Percentiles rank a stretch among this genome's conserved stretches.
phyloP scores from a whole-genome alignment of 2,329 filamentous ascomycete species.

The Cladosporium velox region DNA sequence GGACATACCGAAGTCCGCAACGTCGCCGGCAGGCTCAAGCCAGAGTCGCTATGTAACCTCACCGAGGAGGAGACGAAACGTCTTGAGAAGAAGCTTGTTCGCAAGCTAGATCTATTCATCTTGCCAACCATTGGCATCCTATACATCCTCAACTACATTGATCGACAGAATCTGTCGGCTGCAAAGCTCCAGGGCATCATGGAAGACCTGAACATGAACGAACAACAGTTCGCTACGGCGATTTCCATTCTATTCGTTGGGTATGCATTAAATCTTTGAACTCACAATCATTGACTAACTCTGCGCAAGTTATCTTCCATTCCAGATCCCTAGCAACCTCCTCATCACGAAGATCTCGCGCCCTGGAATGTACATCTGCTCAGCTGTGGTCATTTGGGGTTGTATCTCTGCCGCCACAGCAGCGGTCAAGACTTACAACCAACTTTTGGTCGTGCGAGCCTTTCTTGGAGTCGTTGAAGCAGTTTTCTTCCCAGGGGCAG shows the following conservation, averaged over 20 bases:
- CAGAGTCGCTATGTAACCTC: conserved; percentile 11
- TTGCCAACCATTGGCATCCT: conserved; percentile 65
- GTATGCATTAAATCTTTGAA: background rate
- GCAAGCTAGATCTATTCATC: conserved; percentile 70
- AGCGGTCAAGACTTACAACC: conserved; percentile 38
- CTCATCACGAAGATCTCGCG: conserved; percentile 39
- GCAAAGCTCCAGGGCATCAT: conserved; percentile 38
- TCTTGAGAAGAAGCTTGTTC: conserved; percentile 58
- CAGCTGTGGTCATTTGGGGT: conserved; percentile 41
- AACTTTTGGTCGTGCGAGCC: conserved; percentile 42
- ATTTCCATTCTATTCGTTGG: conserved; percentile 48
- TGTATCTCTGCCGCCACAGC: conserved; percentile 38
- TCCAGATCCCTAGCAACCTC: conserved; percentile 42
- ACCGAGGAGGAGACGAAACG: background rate
- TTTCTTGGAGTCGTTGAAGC: conserved; percentile 50
- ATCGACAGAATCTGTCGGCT: conserved; percentile 23
- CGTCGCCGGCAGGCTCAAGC: conserved; percentile 20
- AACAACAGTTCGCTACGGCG: conserved; percentile 48
- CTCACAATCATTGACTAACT: background rate
- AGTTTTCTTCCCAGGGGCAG: conserved; percentile 34
- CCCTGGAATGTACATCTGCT: conserved; percentile 37
- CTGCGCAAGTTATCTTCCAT: conserved; percentile 30
- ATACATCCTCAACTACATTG: conserved; percentile 27
- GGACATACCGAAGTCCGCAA: conserved; percentile 18
- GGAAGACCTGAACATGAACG: conserved; percentile 47